phyloP scores from a whole-genome alignment of 768 basidiomycete genomes.

The Sarcodon aspratus region DNA sequence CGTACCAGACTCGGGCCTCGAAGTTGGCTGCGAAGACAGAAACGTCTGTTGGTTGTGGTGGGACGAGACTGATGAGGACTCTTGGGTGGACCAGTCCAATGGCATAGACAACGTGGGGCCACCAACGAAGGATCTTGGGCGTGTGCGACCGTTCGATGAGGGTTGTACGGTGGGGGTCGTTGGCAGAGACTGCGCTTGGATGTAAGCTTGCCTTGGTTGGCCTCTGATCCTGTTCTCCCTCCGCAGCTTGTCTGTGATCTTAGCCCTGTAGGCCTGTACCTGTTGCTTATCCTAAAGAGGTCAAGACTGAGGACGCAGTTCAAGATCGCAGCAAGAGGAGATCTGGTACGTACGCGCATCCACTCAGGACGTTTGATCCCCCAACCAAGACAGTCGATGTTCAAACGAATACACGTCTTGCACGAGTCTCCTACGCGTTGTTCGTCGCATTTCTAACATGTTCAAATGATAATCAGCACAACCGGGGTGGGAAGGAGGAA shows the following conservation, averaged over 20 bases:
- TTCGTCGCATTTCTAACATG: conserved; percentile 75
- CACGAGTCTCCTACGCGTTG: conserved; percentile 69
- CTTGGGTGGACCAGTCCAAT: background rate
- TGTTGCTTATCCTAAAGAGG: conserved; percentile 62
- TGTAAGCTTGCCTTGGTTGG: conserved; percentile 52
- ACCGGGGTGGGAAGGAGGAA: conserved; percentile 1
- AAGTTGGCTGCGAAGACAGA: background rate
- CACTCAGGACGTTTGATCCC: conserved; percentile 78
- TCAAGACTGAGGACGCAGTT: background rate
- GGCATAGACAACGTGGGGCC: background rate
- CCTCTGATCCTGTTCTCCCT: conserved; percentile 73
- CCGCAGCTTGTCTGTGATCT: conserved; percentile 73
- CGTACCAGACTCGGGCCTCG: background rate
- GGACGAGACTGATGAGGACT: background rate
- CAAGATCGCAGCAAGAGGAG: conserved; percentile 1
- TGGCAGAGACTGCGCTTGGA: conserved; percentile 25
- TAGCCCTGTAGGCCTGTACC: conserved; percentile 74
- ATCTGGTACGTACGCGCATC: conserved; percentile 56
- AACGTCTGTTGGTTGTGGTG: background rate
- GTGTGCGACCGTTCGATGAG: conserved; percentile 15
- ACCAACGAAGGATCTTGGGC: background rate
- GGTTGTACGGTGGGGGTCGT: conserved; percentile 21
- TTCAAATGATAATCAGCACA: background rate
- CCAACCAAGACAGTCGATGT: conserved; percentile 80
- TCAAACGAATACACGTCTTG: conserved; percentile 69